A percentile compares a stretch with the other conserved stretches of the same genome.
These are phyloP conservation scores for Cercophora scortea DNA, from an alignment of 495 filamentous ascomycete genomes.

Conservation along the genomic window DNA sequence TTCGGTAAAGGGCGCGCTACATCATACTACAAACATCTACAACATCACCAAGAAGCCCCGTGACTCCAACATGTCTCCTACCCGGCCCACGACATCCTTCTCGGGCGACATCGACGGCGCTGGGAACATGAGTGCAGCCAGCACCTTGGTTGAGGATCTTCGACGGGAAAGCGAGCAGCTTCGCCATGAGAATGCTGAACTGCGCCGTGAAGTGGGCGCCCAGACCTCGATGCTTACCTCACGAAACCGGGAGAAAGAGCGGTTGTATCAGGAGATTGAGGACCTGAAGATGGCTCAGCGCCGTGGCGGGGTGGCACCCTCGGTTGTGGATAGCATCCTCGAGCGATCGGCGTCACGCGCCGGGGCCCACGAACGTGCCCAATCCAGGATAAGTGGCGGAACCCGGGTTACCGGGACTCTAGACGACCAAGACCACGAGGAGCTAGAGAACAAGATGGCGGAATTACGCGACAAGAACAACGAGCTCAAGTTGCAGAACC, in stretches of 20 bases:
- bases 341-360: conserved; percentile 87
- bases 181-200: conserved; percentile 84
- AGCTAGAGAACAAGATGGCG: conserved; percentile 72
- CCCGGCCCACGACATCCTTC: conserved; percentile 55
- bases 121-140: conserved; percentile 47
- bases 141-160: conserved; percentile 60
- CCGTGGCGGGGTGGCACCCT: conserved; percentile 46
- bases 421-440: conserved; percentile 77
- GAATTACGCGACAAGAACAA: conserved; percentile 81
- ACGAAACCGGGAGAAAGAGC: conserved; percentile 87
- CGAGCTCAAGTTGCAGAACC: conserved; percentile 73
- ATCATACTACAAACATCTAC: conserved; percentile 54
- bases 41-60: conserved; percentile 54
- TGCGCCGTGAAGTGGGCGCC: conserved; percentile 85
- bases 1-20: conserved; percentile 24
- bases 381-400: conserved; percentile 62
- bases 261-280: conserved; percentile 93
- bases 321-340: conserved; percentile 83
- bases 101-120: conserved; percentile 49
- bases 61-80: conserved; percentile 49
- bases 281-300: conserved; percentile 83
- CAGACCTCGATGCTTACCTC: conserved; percentile 98
- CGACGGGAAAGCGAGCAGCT: conserved; percentile 63
- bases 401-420: conserved; percentile 55
- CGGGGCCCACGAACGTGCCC: conserved; percentile 54